Percentiles rank a stretch among this genome's conserved stretches.
phyloP scores from a whole-genome alignment of 2,329 filamentous ascomycete genomes.

The Cercospora sp. region DNA sequence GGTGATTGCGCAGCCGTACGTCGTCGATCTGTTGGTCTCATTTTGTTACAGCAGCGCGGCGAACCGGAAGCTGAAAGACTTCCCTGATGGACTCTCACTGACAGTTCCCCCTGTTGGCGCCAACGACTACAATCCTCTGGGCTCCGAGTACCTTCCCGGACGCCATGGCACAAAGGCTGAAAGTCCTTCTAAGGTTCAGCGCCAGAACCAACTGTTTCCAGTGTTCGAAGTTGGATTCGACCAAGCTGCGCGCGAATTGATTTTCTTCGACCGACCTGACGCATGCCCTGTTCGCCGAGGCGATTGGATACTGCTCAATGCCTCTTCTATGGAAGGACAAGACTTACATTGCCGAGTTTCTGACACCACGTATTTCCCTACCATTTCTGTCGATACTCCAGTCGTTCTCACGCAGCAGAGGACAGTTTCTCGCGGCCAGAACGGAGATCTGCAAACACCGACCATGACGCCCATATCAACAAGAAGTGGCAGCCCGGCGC shows the following conservation, averaged over 20 bases:
- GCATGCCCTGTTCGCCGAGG: slow-evolving; percentile 44
- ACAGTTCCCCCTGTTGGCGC: slow-evolving; percentile 49
- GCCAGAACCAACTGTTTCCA: not conserved
- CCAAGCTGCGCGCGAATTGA: slow-evolving; percentile 43
- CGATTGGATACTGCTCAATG: slow-evolving; percentile 53
- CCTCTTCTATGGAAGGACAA: slow-evolving; percentile 12
- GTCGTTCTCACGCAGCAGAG: slow-evolving; percentile 12
- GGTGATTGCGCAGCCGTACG: slow-evolving; percentile 72
- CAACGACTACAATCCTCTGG: slow-evolving; percentile 14
- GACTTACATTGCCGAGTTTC: slow-evolving; percentile 53
- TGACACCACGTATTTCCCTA: slow-evolving; percentile 48
- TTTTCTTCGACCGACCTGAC: slow-evolving; percentile 37
- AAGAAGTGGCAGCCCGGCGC: slow-evolving; percentile 20
- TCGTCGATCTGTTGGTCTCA: slow-evolving; percentile 80
- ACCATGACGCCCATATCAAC: slow-evolving; percentile 20
- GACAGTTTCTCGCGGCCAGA: not conserved
- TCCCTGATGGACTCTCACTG: slow-evolving; percentile 59
- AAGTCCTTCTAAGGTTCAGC: not conserved
- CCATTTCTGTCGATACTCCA: slow-evolving; percentile 41
- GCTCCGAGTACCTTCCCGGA: not conserved
- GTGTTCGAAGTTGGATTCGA: slow-evolving; percentile 39
- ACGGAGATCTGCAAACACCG: not conserved
- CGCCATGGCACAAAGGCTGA: not conserved
- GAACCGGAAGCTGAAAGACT: slow-evolving; percentile 49
- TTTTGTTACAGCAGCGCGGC: slow-evolving; percentile 69